Conservation (phyloP, 2,329 filamentous ascomycete species). For the Pseudogymnoascus sp. region DNA sequence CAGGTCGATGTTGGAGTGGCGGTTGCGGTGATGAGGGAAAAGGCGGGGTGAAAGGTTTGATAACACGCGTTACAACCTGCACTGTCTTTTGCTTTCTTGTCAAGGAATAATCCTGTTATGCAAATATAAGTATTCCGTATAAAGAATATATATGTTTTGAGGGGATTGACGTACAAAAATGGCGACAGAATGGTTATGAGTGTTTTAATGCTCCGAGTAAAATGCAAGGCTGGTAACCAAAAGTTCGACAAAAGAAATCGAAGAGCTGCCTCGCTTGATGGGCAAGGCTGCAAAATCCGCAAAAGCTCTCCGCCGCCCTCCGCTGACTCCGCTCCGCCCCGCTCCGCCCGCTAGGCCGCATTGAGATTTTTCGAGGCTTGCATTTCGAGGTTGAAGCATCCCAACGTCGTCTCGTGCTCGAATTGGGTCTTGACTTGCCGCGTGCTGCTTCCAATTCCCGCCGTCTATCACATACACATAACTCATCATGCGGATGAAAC, state of each 20-base stretch:
- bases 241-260: constrained; percentile 8
- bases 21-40: not conserved
- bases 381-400: constrained; percentile 7
- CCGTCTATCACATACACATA: constrained; percentile 8
- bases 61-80: not conserved
- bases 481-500: constrained; percentile 39
- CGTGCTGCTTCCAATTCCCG: constrained; percentile 5
- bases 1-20: not conserved
- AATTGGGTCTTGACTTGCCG: not conserved
- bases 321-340: constrained; percentile 1
- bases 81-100: constrained; percentile 7
- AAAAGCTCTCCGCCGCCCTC: not conserved
- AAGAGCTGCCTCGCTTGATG: constrained; percentile 3
- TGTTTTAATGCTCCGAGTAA: constrained; percentile 5
- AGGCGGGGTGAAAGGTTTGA: constrained; percentile 4
- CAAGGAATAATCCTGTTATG: not conserved
- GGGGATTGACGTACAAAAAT: constrained; percentile 4
- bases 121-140: not conserved
- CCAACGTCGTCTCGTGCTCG: constrained; percentile 6
- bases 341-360: constrained; percentile 4
- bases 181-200: not conserved
- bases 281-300: constrained; percentile 5
- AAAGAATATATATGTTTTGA: not conserved
- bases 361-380: constrained; percentile 9
- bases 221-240: constrained; percentile 7